Evolutionary conservation across 2,329 filamentous ascomycete genomes (phyloP).

Genomic region (Clonostachys chloroleuca): DNA sequence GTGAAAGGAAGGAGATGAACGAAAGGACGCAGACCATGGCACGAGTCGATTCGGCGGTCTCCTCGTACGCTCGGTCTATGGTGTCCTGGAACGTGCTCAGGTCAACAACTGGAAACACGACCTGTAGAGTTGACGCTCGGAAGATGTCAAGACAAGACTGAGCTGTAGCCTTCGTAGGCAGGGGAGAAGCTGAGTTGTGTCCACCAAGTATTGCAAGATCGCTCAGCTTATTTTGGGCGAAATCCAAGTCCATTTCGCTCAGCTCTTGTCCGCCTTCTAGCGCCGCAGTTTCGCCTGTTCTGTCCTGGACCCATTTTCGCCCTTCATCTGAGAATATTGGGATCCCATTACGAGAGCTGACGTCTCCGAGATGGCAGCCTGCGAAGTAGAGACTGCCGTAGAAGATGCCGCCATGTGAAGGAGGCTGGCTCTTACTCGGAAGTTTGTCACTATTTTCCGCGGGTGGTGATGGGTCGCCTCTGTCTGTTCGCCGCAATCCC

Average conservation of each 20-base stretch:
- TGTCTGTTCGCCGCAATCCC: too few species aligned
- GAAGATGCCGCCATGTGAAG: too few species aligned
- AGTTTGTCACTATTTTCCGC: too few species aligned
- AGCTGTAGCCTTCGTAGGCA: slow-evolving; percentile 6
- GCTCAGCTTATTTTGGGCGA: too few species aligned
- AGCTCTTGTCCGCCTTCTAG: too few species aligned
- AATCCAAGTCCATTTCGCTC: neutral
- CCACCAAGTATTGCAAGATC: neutral
- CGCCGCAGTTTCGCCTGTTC: neutral
- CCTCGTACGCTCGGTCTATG: slow-evolving; percentile 30
- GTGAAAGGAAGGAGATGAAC: slow-evolving; percentile 28
- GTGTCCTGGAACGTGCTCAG: slow-evolving; percentile 30
- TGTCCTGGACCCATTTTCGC: neutral
- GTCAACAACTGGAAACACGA: slow-evolving; percentile 37
- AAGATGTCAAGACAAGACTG: slow-evolving; percentile 2
- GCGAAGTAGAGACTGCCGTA: neutral
- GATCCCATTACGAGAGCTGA: neutral
- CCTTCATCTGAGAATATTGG: neutral
- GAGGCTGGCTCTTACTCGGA: too few species aligned
- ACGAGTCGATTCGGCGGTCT: slow-evolving; percentile 10
- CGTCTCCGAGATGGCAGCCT: neutral
- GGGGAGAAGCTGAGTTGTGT: neutral
- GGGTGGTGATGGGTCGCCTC: too few species aligned
- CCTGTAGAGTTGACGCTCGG: slow-evolving; percentile 19
- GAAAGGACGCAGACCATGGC: slow-evolving; percentile 36